Percentiles rank a stretch among this genome's conserved stretches.
phyloP scores from a whole-genome alignment of 2,329 filamentous ascomycete genomes.

The Ceratocystis ficicola region DNA sequence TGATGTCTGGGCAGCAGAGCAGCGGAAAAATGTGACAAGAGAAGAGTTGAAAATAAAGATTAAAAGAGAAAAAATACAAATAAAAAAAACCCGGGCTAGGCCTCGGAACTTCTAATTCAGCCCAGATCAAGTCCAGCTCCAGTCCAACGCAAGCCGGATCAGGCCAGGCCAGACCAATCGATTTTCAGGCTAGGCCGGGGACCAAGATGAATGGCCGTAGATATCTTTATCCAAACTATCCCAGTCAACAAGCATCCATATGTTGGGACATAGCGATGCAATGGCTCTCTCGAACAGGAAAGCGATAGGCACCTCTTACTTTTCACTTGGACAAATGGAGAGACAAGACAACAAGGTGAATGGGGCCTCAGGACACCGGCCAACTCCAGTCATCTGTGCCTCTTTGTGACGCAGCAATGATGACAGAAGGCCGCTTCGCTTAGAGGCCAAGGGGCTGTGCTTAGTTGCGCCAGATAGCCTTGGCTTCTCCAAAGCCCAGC shows the following conservation, averaged over 20 bases:
- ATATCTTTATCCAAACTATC: no score
- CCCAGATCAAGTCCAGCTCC: no score
- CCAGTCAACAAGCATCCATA: no score
- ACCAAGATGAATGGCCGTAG: not conserved
- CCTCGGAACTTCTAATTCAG: no score
- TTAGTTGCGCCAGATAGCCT: not conserved
- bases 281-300: no score
- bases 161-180: not conserved
- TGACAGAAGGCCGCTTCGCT: not conserved
- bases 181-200: not conserved
- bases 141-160: not conserved
- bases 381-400: not conserved
- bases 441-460: not conserved
- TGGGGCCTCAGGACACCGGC: no score
- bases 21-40: not conserved
- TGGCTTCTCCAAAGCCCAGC: not conserved
- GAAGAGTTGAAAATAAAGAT: no score
- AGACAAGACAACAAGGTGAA: no score
- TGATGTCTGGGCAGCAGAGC: not conserved
- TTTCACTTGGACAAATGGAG: no score
- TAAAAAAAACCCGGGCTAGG: no score
- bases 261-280: no score
- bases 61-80: not conserved
- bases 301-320: no score
- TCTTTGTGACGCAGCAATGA: conserved; percentile 1